phyloP scores from a whole-genome alignment of 2,329 filamentous ascomycete genomes.

The Sclerotinia borealis region DNA sequence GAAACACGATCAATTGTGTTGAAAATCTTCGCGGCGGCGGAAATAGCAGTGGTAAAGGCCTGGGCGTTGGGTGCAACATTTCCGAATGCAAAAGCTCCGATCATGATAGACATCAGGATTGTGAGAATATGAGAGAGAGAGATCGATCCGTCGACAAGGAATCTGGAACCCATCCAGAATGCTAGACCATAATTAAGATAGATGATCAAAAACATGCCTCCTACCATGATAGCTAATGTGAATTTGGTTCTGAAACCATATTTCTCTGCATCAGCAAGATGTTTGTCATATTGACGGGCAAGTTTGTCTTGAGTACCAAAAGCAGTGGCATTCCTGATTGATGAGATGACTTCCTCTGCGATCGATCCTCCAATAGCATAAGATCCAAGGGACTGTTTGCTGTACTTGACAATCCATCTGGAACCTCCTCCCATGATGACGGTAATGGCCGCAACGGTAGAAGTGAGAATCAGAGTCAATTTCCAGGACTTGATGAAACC shows the following conservation, averaged over 20 bases:
- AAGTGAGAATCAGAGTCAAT: slow-evolving; percentile 78
- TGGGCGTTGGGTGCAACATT: slow-evolving; percentile 82
- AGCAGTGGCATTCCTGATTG: slow-evolving; percentile 83
- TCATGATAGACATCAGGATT: slow-evolving; percentile 85
- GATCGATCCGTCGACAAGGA: slow-evolving; percentile 60
- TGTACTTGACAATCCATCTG: slow-evolving; percentile 71
- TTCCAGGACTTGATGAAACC: slow-evolving; percentile 92
- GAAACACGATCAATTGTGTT: slow-evolving; percentile 86
- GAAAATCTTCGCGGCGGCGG: slow-evolving; percentile 87
- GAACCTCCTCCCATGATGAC: slow-evolving; percentile 69
- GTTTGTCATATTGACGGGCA: slow-evolving; percentile 75
- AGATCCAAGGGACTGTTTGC: slow-evolving; percentile 68
- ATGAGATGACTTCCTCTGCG: slow-evolving; percentile 91
- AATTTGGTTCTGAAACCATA: slow-evolving; percentile 73
- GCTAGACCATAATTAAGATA: slow-evolving; percentile 83
- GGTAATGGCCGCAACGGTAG: slow-evolving; percentile 75
- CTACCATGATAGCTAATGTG: slow-evolving; percentile 71
- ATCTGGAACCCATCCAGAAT: slow-evolving; percentile 82
- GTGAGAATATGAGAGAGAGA: slow-evolving; percentile 68
- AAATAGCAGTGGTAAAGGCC: slow-evolving; percentile 76
- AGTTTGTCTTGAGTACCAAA: slow-evolving; percentile 92
- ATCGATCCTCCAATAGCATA: slow-evolving; percentile 83
- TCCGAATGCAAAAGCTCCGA: slow-evolving; percentile 85
- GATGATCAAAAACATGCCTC: slow-evolving; percentile 73
- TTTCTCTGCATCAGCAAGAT: slow-evolving; percentile 66